phyloP scores from a whole-genome alignment of 495 filamentous ascomycete genomes.

The Aspergillus bridgeri region DNA sequence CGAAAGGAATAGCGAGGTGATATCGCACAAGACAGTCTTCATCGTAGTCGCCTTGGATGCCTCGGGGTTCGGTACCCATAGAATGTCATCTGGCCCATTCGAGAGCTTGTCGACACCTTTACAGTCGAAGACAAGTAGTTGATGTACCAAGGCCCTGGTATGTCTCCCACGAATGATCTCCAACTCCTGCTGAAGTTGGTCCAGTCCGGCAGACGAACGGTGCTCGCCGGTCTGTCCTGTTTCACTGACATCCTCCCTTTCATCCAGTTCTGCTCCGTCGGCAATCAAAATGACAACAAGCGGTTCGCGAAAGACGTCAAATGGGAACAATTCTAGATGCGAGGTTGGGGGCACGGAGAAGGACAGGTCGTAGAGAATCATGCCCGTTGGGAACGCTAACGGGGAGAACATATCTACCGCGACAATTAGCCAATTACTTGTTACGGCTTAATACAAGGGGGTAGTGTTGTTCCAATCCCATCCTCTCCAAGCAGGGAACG shows the following conservation, averaged over 20 bases:
- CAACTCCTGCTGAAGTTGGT: slow-evolving; percentile 65
- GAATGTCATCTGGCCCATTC: slow-evolving; percentile 50
- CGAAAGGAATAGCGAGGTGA: slow-evolving; percentile 76
- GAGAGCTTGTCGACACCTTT: slow-evolving; percentile 35
- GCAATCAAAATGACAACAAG: slow-evolving; percentile 75
- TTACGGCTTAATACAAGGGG: background rate
- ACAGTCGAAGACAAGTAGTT: slow-evolving; percentile 76
- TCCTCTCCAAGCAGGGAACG: background rate
- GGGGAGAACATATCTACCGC: slow-evolving; percentile 88
- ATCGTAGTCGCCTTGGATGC: slow-evolving; percentile 80
- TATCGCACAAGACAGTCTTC: slow-evolving; percentile 91
- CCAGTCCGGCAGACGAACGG: slow-evolving; percentile 46
- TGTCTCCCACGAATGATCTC: slow-evolving; percentile 55
- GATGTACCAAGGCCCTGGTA: slow-evolving; percentile 72
- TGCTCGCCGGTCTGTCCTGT: slow-evolving; percentile 13
- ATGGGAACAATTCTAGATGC: slow-evolving; percentile 75
- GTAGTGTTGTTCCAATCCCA: background rate
- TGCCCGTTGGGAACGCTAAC: slow-evolving; percentile 82
- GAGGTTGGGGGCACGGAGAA: slow-evolving; percentile 73
- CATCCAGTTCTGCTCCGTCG: slow-evolving; percentile 60
- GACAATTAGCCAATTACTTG: slow-evolving; percentile 28
- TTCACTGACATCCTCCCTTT: slow-evolving; percentile 35
- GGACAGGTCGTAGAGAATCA: slow-evolving; percentile 85
- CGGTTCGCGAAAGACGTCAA: slow-evolving; percentile 79
- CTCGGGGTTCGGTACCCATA: slow-evolving; percentile 68